Evolutionary conservation across 2,329 filamentous ascomycete species (phyloP).

Genomic region (Dothideomycetes sp.): DNA sequence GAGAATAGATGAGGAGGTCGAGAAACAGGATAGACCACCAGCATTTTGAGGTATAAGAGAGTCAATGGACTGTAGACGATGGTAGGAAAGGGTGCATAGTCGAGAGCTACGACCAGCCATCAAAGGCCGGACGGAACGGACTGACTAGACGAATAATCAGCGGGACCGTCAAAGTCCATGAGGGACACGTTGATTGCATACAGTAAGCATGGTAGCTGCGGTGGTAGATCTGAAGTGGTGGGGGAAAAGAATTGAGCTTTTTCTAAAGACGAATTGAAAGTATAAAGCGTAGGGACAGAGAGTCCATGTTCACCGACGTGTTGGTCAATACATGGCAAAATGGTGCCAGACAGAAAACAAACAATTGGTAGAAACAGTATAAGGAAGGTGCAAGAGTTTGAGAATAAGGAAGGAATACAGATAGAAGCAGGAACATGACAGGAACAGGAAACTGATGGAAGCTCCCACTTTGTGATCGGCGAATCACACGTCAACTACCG

Average conservation of each 20-base stretch:
- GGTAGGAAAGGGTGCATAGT: background rate
- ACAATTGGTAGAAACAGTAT: background rate
- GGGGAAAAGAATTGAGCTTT: constrained; percentile 1
- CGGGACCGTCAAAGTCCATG: too few relatives aligned
- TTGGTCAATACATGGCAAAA: background rate
- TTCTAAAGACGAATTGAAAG: background rate
- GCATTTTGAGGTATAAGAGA: background rate
- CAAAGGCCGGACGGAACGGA: background rate
- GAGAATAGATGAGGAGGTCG: constrained; percentile 1
- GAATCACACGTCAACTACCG: background rate
- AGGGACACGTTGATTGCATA: background rate
- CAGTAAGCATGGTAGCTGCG: constrained; percentile 8
- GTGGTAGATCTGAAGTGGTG: background rate
- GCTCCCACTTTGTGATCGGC: background rate
- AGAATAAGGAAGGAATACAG: background rate
- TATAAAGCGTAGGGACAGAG: background rate
- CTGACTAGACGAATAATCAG: background rate
- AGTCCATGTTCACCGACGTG: background rate
- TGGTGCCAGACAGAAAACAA: too few relatives aligned
- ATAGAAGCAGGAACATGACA: constrained; percentile 2
- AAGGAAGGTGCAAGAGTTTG: background rate
- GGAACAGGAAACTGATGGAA: constrained; percentile 8
- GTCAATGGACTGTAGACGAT: background rate
- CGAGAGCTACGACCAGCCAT: background rate
- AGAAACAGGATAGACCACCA: constrained; percentile 5